phyloP scores from a whole-genome alignment of 176 grass and related monocot species.

The Avena sativa region DNA sequence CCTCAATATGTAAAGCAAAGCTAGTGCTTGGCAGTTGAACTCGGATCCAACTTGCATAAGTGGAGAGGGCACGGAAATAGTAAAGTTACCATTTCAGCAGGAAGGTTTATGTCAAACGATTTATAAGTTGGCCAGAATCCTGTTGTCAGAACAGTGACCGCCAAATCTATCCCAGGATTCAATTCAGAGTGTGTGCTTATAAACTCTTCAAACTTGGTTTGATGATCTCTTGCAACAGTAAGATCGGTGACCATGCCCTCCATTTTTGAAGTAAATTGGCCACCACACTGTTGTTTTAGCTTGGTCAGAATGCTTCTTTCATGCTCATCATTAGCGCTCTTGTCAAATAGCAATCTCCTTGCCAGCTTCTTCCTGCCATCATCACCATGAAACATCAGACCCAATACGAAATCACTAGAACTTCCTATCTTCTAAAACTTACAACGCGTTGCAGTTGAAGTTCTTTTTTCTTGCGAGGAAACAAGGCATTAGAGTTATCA shows the following conservation, averaged over 20 bases:
- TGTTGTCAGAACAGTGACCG: slow-evolving; percentile 85
- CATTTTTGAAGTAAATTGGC: slow-evolving; percentile 97
- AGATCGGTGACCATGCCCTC: slow-evolving; percentile 98
- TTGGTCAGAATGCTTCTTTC: slow-evolving; percentile 97
- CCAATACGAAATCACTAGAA: background rate
- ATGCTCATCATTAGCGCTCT: slow-evolving; percentile 96
- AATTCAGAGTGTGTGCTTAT: slow-evolving; percentile 60
- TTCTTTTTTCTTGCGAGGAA: background rate
- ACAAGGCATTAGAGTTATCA: slow-evolving; percentile 16
- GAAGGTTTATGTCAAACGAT: slow-evolving; percentile 89
- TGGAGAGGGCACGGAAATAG: background rate
- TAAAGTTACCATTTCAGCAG: slow-evolving; percentile 82
- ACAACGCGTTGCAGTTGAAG: slow-evolving; percentile 2
- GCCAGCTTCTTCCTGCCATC: slow-evolving; percentile 89
- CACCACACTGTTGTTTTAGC: slow-evolving; percentile 90
- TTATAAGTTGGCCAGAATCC: slow-evolving; percentile 98
- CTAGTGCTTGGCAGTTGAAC: background rate
- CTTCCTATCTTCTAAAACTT: slow-evolving; percentile 4
- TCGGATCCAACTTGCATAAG: background rate
- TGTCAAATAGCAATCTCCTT: slow-evolving; percentile 92
- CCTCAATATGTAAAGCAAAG: slow-evolving; percentile 8
- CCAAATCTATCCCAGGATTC: slow-evolving; percentile 81
- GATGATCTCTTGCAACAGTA: slow-evolving; percentile 79
- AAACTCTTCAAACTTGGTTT: slow-evolving; percentile 87
- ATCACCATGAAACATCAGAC: slow-evolving; percentile 22